Evolutionary conservation across 176 grass and related monocot genomes (phyloP), one percentile per base, ranked within the genome.

Genomic region (Oryza coarctata): DNA sequence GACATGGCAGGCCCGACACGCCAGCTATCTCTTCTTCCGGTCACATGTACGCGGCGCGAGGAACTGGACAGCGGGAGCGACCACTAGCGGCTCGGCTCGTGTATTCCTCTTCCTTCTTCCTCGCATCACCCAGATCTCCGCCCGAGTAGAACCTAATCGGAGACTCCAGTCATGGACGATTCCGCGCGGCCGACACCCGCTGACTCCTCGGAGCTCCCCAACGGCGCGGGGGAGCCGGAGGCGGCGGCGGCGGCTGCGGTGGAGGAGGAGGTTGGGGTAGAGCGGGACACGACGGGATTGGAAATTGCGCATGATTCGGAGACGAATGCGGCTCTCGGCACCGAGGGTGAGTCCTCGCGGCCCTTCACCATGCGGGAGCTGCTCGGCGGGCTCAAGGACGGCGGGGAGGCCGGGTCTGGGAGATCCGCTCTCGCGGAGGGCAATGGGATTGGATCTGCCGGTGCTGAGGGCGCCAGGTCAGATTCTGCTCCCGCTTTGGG

Each of bases 311-410:
- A 52, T 12, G 58, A 15, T 4, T 20, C 36, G 57, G 70, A 64
- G 39, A 20, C 69, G 39, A 74, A 74, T 33, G 70, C 81, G 58
- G 70, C 15, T 15, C 43, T 55, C 0, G 71, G 71, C 14, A 66
- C 39, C 7, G 23, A 28, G 68, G 23, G 72, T 8, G 84, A 87
- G 15, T 87, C 71, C 50, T 85, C 81, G 35, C 74, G 87, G 31
- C 57, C 89, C 23, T 87, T 92, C 85, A 89, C 89, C 63, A 94
- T 94, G 89, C 83, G 89, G 41, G 89, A 91, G 81, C 83, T 94
- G n/a, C 84, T 94, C 35, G 83, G 91, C 18, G 89, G 87, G 68
- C 74, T 92, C 27, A 92, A 92, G 77, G 90, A 92, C 45, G 84
- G 84, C 49, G 84, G 84, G 26, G 82, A 81, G 80, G 68, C 75